Evolutionary conservation across 2,329 filamentous ascomycete species (phyloP).

Genomic region (Fusarium odoratissimum): DNA sequence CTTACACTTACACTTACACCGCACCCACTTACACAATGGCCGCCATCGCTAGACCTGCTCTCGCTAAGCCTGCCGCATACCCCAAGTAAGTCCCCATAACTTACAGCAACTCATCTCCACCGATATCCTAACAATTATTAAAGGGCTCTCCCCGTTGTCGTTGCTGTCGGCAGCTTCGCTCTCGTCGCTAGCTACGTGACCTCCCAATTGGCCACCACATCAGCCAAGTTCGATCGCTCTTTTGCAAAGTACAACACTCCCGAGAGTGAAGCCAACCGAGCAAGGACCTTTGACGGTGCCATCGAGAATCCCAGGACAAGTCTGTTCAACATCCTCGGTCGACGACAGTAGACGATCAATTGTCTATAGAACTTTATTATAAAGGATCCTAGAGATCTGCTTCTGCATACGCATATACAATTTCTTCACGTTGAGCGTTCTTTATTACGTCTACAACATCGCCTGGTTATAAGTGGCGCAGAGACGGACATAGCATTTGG

Average conservation of each 20-base stretch:
- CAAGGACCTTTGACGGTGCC: constrained; percentile 48
- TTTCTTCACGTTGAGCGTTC: constrained; percentile 34
- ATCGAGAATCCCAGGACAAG: constrained; percentile 51
- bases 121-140: not conserved
- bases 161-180: constrained; percentile 38
- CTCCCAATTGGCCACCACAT: constrained; percentile 49
- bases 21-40: constrained; percentile 32
- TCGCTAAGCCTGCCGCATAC: constrained; percentile 22
- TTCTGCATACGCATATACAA: constrained; percentile 12
- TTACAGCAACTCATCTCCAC: not conserved
- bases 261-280: constrained; percentile 51
- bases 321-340: constrained; percentile 51
- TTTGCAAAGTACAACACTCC: constrained; percentile 54
- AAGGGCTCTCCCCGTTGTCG: constrained; percentile 35
- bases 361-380: not conserved
- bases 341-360: constrained; percentile 39
- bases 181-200: constrained; percentile 50
- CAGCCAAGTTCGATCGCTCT: constrained; percentile 52
- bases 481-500: constrained; percentile 3
- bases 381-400: not conserved
- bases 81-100: constrained; percentile 28
- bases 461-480: not conserved
- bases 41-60: constrained; percentile 17
- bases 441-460: constrained; percentile 16
- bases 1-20: constrained; percentile 13